Percentiles rank a stretch among this genome's conserved stretches.
Conservation (phyloP, 176 grass and related monocot species). For the Tuctoria greenei region DNA sequence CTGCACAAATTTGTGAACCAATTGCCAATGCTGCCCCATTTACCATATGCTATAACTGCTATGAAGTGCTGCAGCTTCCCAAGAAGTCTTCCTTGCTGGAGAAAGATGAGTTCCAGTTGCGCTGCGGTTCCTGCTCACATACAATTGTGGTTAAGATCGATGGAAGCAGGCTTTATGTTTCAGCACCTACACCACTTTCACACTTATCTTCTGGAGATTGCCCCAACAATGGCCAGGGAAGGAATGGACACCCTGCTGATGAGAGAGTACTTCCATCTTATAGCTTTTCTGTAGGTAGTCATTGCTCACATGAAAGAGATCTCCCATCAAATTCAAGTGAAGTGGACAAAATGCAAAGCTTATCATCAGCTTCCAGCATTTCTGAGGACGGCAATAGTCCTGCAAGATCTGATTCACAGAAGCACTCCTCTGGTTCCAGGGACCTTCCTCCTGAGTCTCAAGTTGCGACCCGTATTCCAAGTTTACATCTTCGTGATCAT, state of each 20-base stretch:
- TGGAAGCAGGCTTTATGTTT: constrained; percentile 71
- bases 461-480: constrained; percentile 56
- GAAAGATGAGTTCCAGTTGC: constrained; percentile 71
- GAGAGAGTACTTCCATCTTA: constrained; percentile 66
- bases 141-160: constrained; percentile 62
- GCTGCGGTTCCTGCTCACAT: constrained; percentile 82
- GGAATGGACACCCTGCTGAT: constrained; percentile 29
- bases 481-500: constrained; percentile 74
- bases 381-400: constrained; percentile 59
- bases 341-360: constrained; percentile 50
- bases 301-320: constrained; percentile 55
- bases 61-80: constrained; percentile 84
- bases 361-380: constrained; percentile 61
- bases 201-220: constrained; percentile 35
- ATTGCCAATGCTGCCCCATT: constrained; percentile 83
- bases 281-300: constrained; percentile 65
- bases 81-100: constrained; percentile 40
- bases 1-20: constrained; percentile 56
- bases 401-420: constrained; percentile 52
- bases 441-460: constrained; percentile 51
- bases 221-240: constrained; percentile 42
- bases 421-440: constrained; percentile 45
- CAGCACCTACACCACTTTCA: constrained; percentile 53
- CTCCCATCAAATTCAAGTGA: constrained; percentile 53
- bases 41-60: constrained; percentile 86